A percentile compares a stretch with the other conserved stretches of the same genome.
Evolutionary conservation across 768 basidiomycete species (phyloP).

Genomic region (Flagelloscypha sp.): DNA sequence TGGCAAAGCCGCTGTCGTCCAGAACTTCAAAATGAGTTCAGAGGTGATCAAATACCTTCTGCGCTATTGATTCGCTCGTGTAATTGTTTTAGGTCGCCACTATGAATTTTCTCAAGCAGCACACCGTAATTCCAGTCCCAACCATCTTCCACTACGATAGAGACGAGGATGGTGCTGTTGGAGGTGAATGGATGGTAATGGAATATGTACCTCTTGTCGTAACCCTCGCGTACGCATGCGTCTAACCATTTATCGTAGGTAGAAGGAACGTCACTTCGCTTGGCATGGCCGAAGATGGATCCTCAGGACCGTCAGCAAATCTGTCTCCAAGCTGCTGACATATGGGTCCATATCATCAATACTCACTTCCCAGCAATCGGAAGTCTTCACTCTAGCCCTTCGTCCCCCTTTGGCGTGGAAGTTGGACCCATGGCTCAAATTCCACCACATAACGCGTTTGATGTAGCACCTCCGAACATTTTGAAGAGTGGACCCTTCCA

Average conservation of each 20-base stretch:
- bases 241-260: not conserved
- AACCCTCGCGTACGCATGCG: not conserved
- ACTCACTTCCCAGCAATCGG: slow-evolving; percentile 8
- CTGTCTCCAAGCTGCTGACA: slow-evolving; percentile 4
- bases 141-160: slow-evolving; percentile 6
- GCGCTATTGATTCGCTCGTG: too few species aligned
- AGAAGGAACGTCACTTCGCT: slow-evolving; percentile 1
- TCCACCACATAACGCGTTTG: slow-evolving; percentile 1
- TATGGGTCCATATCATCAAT: slow-evolving; percentile 7
- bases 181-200: slow-evolving; percentile 10
- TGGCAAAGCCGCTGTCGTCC: too few species aligned
- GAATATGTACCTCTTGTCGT: slow-evolving; percentile 8
- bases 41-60: too few species aligned
- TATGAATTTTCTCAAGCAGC: slow-evolving; percentile 5
- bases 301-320: slow-evolving; percentile 3
- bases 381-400: slow-evolving; percentile 1
- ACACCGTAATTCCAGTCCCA: slow-evolving; percentile 9
- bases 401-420: slow-evolving; percentile 2
- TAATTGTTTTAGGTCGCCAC: slow-evolving; percentile 12
- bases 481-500: slow-evolving; percentile 27
- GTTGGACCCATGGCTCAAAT: slow-evolving; percentile 8
- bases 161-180: slow-evolving; percentile 6
- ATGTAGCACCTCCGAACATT: slow-evolving; percentile 2
- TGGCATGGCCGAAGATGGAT: slow-evolving; percentile 3
- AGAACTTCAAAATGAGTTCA: too few species aligned